These are phyloP conservation scores for Leccinum uliginosum DNA, from an alignment of 768 basidiomycete species.

Conservation along the genomic window DNA sequence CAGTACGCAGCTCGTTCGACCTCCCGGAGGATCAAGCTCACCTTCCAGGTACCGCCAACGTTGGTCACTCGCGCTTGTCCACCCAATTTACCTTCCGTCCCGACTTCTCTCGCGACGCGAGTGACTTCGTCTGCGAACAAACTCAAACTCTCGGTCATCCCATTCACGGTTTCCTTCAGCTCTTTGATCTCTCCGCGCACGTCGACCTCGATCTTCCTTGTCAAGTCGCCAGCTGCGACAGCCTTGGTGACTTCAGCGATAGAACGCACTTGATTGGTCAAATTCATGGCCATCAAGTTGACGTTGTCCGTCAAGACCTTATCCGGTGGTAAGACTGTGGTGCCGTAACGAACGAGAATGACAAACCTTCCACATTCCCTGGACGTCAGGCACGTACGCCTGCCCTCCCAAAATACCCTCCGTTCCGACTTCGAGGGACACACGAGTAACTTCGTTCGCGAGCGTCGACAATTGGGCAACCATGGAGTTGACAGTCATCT, in stretches of 20 bases:
- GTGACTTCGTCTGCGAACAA: constrained; percentile 82
- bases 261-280: constrained; percentile 88
- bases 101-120: constrained; percentile 92
- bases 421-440: constrained; percentile 87
- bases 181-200: constrained; percentile 91
- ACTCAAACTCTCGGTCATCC: constrained; percentile 86
- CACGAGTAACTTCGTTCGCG: constrained; percentile 83
- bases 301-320: constrained; percentile 75
- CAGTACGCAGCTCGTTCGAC: neutral
- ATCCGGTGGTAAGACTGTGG: neutral
- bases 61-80: constrained; percentile 92
- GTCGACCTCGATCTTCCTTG: constrained; percentile 88
- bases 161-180: constrained; percentile 89
- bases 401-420: constrained; percentile 94
- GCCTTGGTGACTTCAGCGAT: constrained; percentile 92
- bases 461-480: constrained; percentile 67
- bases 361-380: constrained; percentile 89
- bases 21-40: constrained; percentile 8
- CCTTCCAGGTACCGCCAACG: constrained; percentile 96
- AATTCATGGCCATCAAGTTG: constrained; percentile 85
- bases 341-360: neutral
- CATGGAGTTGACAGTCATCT: constrained; percentile 79
- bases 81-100: constrained; percentile 92
- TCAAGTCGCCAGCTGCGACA: constrained; percentile 89
- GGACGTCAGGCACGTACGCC: constrained; percentile 85